Evolutionary conservation across 1,284 basidiomycete species (phyloP), one percentile per base, ranked within the genome.

Genomic region (Ustilago sp.): DNA sequence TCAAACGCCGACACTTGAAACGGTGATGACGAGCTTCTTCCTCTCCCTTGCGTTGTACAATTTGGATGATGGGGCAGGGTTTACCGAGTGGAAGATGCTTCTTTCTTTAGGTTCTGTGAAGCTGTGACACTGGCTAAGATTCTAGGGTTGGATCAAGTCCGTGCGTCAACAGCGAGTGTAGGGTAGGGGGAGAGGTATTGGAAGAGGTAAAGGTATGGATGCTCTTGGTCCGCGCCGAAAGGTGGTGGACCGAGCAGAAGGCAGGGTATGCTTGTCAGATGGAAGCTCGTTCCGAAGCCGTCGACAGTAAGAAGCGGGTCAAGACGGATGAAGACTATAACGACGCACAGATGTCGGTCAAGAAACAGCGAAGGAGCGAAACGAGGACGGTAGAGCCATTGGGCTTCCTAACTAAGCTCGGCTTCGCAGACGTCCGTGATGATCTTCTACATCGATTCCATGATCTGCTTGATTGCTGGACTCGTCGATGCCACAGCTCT

Each of bases 61-160:
- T 36, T 43, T 74, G 41, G 67, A 75, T 28, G 65, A 63, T 32
- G 64, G 50, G 12, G 50, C 61, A 38, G 51, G 59, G 23, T 53
- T 68, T 38, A 57, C 59, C 56, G 60, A 61, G 38, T 71, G 65
- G 70, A 68, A 41, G 72, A 70, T 47, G 69, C 61, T 17, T 68
- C 54, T 38, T 77, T 65, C 59, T 72, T 72, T 43, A 66, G 63
- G 45, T 80, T 75, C 36, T 77, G 62, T 47, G 74, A 77, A 60
- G 74, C 77, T 23, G 56, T 81, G 28, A 78, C 80, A 6, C 59
- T 81, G 5, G 80, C 72, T 23, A 79, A 80, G 54, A 71, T 81
- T 32, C 13, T 78, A 17, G 69, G 74, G 0, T 19, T 81, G 50
- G 75, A 81, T 28, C 52, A 56, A 13, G 43, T 62, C 17, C 65